Percentiles rank a stretch among this genome's conserved stretches.
Evolutionary conservation across 2,329 filamentous ascomycete species (phyloP).

Genomic region (Trichoderma breve): DNA sequence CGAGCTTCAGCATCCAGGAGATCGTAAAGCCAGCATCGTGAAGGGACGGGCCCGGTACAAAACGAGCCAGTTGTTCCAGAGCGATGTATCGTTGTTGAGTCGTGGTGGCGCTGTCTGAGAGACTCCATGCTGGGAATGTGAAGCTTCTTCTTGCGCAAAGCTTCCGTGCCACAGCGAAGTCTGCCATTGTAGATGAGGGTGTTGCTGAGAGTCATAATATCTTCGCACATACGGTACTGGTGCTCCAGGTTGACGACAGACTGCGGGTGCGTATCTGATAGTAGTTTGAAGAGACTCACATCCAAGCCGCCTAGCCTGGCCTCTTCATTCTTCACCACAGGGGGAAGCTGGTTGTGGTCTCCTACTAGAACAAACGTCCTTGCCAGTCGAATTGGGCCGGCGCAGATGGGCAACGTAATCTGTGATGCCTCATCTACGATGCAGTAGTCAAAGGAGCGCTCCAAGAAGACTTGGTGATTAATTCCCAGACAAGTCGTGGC

Average conservation of each 20-base stretch:
- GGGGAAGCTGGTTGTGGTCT: constrained; percentile 93
- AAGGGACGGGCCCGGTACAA: constrained; percentile 52
- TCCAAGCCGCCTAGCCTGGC: constrained; percentile 85
- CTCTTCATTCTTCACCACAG: constrained; percentile 88
- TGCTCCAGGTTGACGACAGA: constrained; percentile 91
- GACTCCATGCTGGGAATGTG: constrained; percentile 63
- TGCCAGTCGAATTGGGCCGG: constrained; percentile 91
- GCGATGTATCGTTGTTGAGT: constrained; percentile 44
- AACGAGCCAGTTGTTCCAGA: constrained; percentile 46
- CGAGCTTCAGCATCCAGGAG: constrained; percentile 68
- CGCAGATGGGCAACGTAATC: constrained; percentile 90
- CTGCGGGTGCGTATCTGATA: constrained; percentile 83
- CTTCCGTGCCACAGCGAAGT: constrained; percentile 81
- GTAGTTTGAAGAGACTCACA: constrained; percentile 86
- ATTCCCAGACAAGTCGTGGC: constrained; percentile 94
- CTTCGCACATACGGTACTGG: constrained; percentile 97
- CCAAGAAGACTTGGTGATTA: constrained; percentile 82
- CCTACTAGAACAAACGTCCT: constrained; percentile 92
- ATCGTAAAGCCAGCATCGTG: constrained; percentile 72
- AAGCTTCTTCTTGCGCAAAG: constrained; percentile 68
- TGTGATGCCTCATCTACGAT: constrained; percentile 98
- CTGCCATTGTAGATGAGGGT: constrained; percentile 88
- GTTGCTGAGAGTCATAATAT: constrained; percentile 93
- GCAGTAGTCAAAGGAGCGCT: constrained; percentile 93
- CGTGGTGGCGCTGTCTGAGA: constrained; percentile 57